A percentile compares a stretch with the other conserved stretches of the same genome.
phyloP scores from a whole-genome alignment of 306 rosid species.

The Lagenaria siceraria region DNA sequence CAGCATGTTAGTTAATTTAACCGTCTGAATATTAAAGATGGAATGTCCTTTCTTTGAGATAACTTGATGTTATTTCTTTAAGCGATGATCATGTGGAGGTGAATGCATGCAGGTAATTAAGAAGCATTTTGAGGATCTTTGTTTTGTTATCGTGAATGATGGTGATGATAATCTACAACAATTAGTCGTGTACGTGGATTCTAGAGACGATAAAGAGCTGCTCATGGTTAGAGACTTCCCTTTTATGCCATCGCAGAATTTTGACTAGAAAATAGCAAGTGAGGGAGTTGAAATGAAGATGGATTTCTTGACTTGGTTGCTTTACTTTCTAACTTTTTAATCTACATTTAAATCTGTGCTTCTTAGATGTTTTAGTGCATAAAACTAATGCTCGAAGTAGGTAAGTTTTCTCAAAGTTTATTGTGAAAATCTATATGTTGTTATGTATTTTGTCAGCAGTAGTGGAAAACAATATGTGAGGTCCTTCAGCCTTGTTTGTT shows the following conservation, averaged over 20 bases:
- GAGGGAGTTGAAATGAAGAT: background rate
- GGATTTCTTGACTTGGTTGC: background rate
- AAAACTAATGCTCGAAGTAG: background rate
- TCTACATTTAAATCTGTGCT: background rate
- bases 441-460: background rate
- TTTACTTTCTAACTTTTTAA: background rate
- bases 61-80: background rate
- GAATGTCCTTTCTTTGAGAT: background rate
- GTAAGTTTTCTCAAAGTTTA: background rate
- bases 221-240: conserved; percentile 44
- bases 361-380: background rate
- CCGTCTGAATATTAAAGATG: background rate
- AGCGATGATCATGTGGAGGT: conserved; percentile 8
- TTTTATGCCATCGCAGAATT: background rate
- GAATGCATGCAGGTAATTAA: conserved; percentile 56
- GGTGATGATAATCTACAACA: conserved; percentile 38
- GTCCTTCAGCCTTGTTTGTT: background rate
- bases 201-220: conserved; percentile 47
- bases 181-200: conserved; percentile 54
- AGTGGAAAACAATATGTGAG: background rate
- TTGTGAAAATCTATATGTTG: background rate
- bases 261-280: background rate
- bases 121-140: conserved; percentile 62
- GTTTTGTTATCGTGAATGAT: conserved; percentile 31
- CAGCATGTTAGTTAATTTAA: background rate